Conservation (phyloP, 2,329 filamentous ascomycete genomes). For the Coleophoma eucalyptorum region DNA sequence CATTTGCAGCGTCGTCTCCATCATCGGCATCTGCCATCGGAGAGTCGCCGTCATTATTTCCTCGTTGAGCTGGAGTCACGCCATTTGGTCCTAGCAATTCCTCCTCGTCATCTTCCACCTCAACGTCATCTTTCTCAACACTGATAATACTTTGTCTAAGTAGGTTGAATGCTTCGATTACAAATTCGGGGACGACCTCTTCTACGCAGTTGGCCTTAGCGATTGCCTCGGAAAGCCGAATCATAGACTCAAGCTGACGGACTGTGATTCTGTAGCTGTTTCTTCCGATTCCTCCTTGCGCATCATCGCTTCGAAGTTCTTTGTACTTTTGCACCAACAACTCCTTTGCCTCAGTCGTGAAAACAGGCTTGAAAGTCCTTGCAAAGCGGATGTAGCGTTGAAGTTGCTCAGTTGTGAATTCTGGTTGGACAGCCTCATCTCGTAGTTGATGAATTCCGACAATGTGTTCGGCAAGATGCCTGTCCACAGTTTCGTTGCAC, state of each 20-base stretch:
- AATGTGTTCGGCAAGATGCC: slow-evolving; percentile 90
- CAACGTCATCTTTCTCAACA: slow-evolving; percentile 95
- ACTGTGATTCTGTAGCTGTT: slow-evolving; percentile 98
- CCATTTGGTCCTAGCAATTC: slow-evolving; percentile 42
- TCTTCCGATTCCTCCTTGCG: slow-evolving; percentile 86
- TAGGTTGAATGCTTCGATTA: slow-evolving; percentile 87
- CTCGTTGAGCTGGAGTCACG: slow-evolving; percentile 25
- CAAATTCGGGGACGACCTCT: slow-evolving; percentile 80
- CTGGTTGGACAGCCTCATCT: slow-evolving; percentile 85
- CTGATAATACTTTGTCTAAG: slow-evolving; percentile 94
- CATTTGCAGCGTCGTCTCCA: slow-evolving; percentile 28
- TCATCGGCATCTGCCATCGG: slow-evolving; percentile 47
- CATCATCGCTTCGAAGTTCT: slow-evolving; percentile 87
- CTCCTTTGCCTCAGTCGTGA: slow-evolving; percentile 81
- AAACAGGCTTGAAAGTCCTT: slow-evolving; percentile 88
- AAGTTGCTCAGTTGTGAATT: slow-evolving; percentile 93
- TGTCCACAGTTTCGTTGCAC: slow-evolving; percentile 87
- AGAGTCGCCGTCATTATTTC: slow-evolving; percentile 43
- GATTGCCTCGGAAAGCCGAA: slow-evolving; percentile 94
- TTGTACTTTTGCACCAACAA: slow-evolving; percentile 92
- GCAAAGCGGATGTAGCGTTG: slow-evolving; percentile 98
- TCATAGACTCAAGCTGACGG: slow-evolving; percentile 91
- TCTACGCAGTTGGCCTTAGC: slow-evolving; percentile 96
- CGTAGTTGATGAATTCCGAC: slow-evolving; percentile 90
- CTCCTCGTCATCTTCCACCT: slow-evolving; percentile 79